A percentile compares a stretch with the other conserved stretches of the same genome.
Conservation (phyloP, 2,329 filamentous ascomycete genomes). For the Colletotrichum limetticola region DNA sequence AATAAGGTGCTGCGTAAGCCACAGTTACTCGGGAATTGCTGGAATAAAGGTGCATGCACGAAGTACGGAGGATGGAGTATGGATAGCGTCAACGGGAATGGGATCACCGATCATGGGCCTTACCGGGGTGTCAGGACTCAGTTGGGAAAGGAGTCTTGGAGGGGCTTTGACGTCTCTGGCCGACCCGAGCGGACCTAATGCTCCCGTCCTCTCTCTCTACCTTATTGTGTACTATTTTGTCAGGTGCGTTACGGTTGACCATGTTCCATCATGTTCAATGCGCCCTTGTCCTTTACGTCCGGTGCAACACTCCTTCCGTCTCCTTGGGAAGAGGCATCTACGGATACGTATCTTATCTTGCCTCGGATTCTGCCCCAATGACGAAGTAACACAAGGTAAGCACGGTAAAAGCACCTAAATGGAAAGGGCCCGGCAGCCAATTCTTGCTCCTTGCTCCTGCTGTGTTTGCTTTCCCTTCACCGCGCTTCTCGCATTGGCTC, state of each 20-base stretch:
- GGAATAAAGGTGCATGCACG: neutral
- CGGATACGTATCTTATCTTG: neutral
- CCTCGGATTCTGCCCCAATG: neutral
- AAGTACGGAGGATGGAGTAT: neutral
- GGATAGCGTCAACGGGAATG: neutral
- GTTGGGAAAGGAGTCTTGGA: neutral
- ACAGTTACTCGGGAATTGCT: neutral
- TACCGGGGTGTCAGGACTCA: too few relatives aligned
- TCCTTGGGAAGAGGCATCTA: neutral
- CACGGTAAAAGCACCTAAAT: too few relatives aligned
- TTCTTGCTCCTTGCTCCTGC: neutral
- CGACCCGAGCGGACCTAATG: conserved; percentile 22
- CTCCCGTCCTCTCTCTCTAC: conserved; percentile 7
- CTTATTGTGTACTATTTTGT: too few relatives aligned
- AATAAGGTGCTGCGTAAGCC: neutral
- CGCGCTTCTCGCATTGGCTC: neutral
- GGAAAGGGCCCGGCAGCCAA: neutral
- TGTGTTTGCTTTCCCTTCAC: neutral
- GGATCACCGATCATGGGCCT: neutral
- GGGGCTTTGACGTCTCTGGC: conserved; percentile 19
- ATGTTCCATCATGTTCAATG: conserved; percentile 11
- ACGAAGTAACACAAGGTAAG: neutral
- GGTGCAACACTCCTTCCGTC: neutral
- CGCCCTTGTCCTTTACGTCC: neutral
- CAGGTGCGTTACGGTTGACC: neutral